phyloP scores from a whole-genome alignment of 345 rosid species.

The Syzygium aromaticum region DNA sequence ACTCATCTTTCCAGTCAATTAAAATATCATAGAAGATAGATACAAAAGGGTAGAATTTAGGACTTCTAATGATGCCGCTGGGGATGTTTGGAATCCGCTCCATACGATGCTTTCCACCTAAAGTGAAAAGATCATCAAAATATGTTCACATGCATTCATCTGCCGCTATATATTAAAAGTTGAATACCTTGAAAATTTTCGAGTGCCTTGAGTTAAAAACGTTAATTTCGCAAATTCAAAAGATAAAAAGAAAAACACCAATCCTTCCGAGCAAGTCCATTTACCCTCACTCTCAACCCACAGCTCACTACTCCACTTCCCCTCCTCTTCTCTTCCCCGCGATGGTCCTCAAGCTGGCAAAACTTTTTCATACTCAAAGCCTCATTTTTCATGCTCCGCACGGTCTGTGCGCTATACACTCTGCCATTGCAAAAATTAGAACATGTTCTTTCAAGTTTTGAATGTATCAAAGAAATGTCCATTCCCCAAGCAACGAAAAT shows the following conservation, averaged over 20 bases:
- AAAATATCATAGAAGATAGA: background rate
- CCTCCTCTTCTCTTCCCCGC: background rate
- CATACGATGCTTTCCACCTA: background rate
- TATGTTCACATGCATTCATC: background rate
- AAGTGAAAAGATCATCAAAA: background rate
- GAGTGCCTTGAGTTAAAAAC: background rate
- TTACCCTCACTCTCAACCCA: background rate
- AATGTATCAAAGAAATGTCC: background rate
- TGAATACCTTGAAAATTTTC: background rate
- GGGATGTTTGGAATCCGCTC: background rate
- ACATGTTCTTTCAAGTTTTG: constrained; percentile 19
- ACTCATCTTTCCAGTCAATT: background rate
- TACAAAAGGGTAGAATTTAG: background rate
- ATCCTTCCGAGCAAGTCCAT: background rate
- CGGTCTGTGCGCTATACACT: background rate
- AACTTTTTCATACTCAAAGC: background rate
- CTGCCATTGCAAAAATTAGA: constrained; percentile 29
- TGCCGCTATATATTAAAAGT: background rate
- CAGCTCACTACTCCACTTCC: background rate
- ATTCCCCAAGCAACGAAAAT: background rate
- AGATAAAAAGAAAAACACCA: background rate
- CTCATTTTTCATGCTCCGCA: background rate
- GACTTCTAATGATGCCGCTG: background rate
- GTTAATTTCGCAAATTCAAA: background rate
- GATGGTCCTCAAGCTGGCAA: background rate